Conservation (phyloP, 1,284 basidiomycete genomes). For the Boletus sp. region DNA sequence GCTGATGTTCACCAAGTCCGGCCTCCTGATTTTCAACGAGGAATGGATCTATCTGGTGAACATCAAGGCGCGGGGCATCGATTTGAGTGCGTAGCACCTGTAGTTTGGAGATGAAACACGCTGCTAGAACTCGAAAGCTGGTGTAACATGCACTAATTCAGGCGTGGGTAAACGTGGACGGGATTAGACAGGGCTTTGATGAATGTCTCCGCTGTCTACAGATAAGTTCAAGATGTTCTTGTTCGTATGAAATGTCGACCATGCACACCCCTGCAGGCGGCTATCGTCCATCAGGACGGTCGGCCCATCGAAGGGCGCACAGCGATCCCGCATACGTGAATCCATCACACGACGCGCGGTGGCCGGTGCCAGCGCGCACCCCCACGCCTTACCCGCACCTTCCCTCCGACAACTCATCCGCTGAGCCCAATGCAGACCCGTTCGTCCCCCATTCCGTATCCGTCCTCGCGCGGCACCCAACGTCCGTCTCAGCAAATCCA, state of each 20-base stretch:
- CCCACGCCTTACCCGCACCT: conserved; percentile 4
- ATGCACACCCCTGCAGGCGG: conserved; percentile 19
- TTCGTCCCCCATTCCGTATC: conserved; percentile 12
- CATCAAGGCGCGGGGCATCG: neutral
- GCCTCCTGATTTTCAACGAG: conserved; percentile 20
- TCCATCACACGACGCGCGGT: conserved; percentile 24
- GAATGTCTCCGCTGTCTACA: no score
- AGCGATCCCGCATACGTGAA: conserved; percentile 26
- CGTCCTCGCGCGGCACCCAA: conserved; percentile 10
- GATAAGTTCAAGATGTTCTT: no score
- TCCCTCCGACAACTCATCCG: conserved; percentile 24
- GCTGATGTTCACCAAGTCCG: conserved; percentile 48
- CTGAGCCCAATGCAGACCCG: conserved; percentile 17
- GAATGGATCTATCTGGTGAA: conserved; percentile 11
- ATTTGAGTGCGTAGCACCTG: neutral
- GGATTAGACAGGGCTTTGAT: no score
- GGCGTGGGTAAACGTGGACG: no score
- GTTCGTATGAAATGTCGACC: neutral
- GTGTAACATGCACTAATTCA: neutral
- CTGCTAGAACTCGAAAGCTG: no score
- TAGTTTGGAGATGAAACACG: neutral
- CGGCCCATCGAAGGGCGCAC: conserved; percentile 17
- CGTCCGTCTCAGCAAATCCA: conserved; percentile 1
- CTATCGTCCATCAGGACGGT: conserved; percentile 10
- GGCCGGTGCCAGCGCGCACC: conserved; percentile 26